Percentiles rank a stretch among this genome's conserved stretches.
Conservation (phyloP, 2,329 filamentous ascomycete species). For the Fusarium setosum region DNA sequence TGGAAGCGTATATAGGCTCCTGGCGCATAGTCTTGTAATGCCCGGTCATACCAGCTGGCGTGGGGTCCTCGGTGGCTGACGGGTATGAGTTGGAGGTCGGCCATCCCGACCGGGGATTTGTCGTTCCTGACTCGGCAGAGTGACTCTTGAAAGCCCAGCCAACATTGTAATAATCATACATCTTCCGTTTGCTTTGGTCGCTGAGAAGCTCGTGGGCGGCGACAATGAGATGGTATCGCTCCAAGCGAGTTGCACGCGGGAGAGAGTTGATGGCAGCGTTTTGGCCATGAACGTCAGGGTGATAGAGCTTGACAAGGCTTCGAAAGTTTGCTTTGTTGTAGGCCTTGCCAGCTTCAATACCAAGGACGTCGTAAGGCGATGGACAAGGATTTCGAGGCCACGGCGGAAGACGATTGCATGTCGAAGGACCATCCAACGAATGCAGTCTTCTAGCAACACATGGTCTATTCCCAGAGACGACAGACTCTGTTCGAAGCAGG, state of each 20-base stretch:
- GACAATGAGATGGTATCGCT: background rate
- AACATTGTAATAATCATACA: background rate
- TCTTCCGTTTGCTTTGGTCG: background rate
- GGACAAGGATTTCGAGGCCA: background rate
- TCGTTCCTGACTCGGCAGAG: too few relatives aligned
- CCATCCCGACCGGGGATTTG: background rate
- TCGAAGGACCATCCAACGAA: background rate
- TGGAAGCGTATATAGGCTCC: conserved; percentile 1
- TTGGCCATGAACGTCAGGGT: background rate
- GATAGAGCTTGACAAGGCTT: background rate
- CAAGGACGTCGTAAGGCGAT: background rate
- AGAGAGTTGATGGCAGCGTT: background rate
- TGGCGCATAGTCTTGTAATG: background rate
- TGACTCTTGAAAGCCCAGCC: background rate
- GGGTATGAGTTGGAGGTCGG: background rate
- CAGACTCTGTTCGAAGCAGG: background rate
- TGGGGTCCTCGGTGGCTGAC: background rate
- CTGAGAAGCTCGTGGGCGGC: conserved; percentile 1
- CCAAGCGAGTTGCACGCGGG: background rate
- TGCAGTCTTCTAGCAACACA: background rate
- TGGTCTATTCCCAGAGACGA: background rate
- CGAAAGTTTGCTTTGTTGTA: background rate
- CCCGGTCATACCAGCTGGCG: background rate
- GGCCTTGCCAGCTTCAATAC: background rate
- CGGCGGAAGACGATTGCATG: background rate